A percentile compares a stretch with the other conserved stretches of the same genome.
Evolutionary conservation across 1,284 basidiomycete genomes (phyloP).

Genomic region (Microbotryum saponariae): DNA sequence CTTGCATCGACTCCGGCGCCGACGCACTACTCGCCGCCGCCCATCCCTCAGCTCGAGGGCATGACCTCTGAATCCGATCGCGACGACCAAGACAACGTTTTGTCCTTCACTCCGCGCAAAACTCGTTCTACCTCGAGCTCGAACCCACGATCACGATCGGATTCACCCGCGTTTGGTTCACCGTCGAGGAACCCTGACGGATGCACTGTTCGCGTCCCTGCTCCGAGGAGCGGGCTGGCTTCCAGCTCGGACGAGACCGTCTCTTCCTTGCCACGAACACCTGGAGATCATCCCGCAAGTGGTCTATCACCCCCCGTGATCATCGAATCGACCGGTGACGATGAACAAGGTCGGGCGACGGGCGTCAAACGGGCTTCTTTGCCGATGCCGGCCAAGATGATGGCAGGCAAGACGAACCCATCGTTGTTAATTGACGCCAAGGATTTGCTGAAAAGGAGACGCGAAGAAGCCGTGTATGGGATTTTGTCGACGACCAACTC

Average conservation of each 20-base stretch:
- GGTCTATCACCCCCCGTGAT: not conserved
- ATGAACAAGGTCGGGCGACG: slow-evolving; percentile 2
- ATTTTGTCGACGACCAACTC: slow-evolving; percentile 3
- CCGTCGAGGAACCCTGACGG: not conserved
- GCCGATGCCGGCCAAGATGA: slow-evolving; percentile 8
- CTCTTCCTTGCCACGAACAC: not conserved
- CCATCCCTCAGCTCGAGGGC: not conserved
- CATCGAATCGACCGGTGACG: slow-evolving; percentile 1
- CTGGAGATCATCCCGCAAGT: not conserved
- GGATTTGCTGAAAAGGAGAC: slow-evolving; percentile 36
- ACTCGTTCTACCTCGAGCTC: slow-evolving; percentile 26
- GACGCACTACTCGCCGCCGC: not conserved
- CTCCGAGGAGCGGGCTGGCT: too few relatives aligned
- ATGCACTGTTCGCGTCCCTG: too few relatives aligned
- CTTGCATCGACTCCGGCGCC: not conserved
- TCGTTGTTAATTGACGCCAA: slow-evolving; percentile 37
- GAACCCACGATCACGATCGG: not conserved
- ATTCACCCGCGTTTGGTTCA: not conserved
- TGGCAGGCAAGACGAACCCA: slow-evolving; percentile 5
- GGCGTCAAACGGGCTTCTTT: slow-evolving; percentile 6
- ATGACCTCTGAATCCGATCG: slow-evolving; percentile 19
- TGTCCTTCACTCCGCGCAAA: slow-evolving; percentile 36
- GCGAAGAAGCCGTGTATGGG: slow-evolving; percentile 38
- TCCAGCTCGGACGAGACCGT: not conserved
- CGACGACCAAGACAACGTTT: slow-evolving; percentile 37